Evolutionary conservation across 306 rosid species (phyloP).

Genomic region (Herpetospermum pedunculosum): DNA sequence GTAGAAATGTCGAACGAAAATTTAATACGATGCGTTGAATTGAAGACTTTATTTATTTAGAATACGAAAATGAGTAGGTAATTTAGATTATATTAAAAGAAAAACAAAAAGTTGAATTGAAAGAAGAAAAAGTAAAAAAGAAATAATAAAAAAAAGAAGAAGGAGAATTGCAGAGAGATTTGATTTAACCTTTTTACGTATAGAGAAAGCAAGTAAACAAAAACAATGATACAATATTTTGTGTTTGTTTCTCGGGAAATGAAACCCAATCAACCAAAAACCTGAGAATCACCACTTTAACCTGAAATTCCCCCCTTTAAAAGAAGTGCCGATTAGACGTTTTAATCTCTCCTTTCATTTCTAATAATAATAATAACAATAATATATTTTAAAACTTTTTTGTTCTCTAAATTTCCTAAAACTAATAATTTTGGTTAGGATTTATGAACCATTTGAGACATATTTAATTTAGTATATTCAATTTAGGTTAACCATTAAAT

Average conservation of each 20-base stretch:
- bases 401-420: too few relatives aligned
- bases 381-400: too few relatives aligned
- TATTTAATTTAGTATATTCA: too few relatives aligned
- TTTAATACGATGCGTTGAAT: too few relatives aligned
- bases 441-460: too few relatives aligned
- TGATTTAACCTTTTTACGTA: slow-evolving; percentile 1
- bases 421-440: too few relatives aligned
- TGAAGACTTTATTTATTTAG: too few relatives aligned
- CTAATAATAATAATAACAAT: too few relatives aligned
- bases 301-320: slow-evolving; percentile 27
- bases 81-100: too few relatives aligned
- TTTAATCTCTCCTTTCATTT: slow-evolving; percentile 20
- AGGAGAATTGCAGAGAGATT: background rate
- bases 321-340: slow-evolving; percentile 47
- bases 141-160: background rate
- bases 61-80: too few relatives aligned
- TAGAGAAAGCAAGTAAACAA: slow-evolving; percentile 4
- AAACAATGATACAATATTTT: background rate
- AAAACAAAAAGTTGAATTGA: background rate
- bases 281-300: slow-evolving; percentile 7
- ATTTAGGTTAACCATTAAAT: too few relatives aligned
- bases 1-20: too few relatives aligned
- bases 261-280: slow-evolving; percentile 3
- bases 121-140: background rate
- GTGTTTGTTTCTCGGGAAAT: slow-evolving; percentile 8